Conservation (phyloP, 805 yeast genomes). For the Wickerhamiella lipophila region DNA sequence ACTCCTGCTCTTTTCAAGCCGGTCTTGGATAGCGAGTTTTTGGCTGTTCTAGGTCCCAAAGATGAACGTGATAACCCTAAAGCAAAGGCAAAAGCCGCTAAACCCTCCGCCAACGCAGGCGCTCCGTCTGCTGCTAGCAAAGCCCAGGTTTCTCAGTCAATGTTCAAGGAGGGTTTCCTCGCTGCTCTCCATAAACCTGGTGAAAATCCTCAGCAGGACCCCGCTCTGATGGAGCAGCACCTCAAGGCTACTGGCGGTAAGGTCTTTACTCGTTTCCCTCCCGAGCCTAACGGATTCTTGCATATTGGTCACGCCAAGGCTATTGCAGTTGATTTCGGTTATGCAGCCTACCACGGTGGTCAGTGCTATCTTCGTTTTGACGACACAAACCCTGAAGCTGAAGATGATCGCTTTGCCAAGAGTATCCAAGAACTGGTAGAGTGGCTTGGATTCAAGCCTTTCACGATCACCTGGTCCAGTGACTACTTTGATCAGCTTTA, state of each 20-base stretch:
- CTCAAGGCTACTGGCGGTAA: slow-evolving; percentile 63
- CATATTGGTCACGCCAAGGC: slow-evolving; percentile 98
- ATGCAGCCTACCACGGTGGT: slow-evolving; percentile 76
- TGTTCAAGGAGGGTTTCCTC: slow-evolving; percentile 91
- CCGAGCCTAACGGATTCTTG: slow-evolving; percentile 95
- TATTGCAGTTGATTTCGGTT: slow-evolving; percentile 96
- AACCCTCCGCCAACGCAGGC: slow-evolving; percentile 20
- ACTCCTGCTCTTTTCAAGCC: slow-evolving; percentile 79
- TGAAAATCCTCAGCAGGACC: slow-evolving; percentile 81
- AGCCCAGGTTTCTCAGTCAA: slow-evolving; percentile 25
- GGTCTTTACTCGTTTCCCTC: slow-evolving; percentile 93
- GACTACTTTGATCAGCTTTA: slow-evolving; percentile 88
- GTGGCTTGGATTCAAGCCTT: slow-evolving; percentile 93
- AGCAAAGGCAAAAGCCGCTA: slow-evolving; percentile 23
- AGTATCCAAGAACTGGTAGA: slow-evolving; percentile 71
- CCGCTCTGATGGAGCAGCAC: slow-evolving; percentile 74
- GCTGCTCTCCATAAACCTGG: slow-evolving; percentile 94
- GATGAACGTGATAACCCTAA: slow-evolving; percentile 73
- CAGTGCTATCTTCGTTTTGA: slow-evolving; percentile 86
- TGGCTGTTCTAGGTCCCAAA: slow-evolving; percentile 75
- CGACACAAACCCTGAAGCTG: slow-evolving; percentile 98
- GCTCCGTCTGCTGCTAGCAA: slow-evolving; percentile 17
- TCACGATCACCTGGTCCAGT: slow-evolving; percentile 89
- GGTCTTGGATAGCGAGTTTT: slow-evolving; percentile 62
- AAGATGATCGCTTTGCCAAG: slow-evolving; percentile 79